phyloP scores from a whole-genome alignment of 2,329 filamentous ascomycete genomes.

The Fusarium nanum region DNA sequence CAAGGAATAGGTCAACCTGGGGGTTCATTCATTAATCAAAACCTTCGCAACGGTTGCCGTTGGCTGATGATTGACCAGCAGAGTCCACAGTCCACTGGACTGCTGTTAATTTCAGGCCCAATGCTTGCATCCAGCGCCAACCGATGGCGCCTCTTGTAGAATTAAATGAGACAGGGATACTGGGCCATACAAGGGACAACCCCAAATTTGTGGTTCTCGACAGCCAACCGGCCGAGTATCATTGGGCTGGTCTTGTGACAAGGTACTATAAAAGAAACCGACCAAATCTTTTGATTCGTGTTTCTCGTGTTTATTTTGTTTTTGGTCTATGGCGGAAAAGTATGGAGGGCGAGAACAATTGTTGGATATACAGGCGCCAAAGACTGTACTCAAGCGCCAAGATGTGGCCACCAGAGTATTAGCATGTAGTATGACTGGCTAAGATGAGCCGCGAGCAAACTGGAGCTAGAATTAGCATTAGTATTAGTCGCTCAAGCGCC shows the following conservation, averaged over 20 bases:
- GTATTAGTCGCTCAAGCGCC: conserved; percentile 24
- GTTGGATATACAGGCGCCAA: conserved; percentile 31
- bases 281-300: neutral
- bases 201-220: conserved; percentile 33
- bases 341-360: conserved; percentile 5
- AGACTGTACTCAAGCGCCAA: conserved; percentile 35
- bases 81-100: neutral
- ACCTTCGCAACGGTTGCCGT: conserved; percentile 3
- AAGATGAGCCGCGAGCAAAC: conserved; percentile 13
- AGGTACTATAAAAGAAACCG: neutral
- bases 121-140: conserved; percentile 36
- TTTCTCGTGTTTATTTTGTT: conserved; percentile 3
- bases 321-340: neutral
- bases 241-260: conserved; percentile 15
- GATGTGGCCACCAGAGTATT: conserved; percentile 29
- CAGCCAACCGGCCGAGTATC: conserved; percentile 29
- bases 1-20: conserved; percentile 26
- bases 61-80: neutral
- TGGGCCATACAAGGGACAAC: conserved; percentile 29
- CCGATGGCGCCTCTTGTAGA: conserved; percentile 35
- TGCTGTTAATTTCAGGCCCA: conserved; percentile 44
- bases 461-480: neutral
- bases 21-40: conserved; percentile 35
- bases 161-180: conserved; percentile 45
- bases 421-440: conserved; percentile 40